These are phyloP conservation scores for Solanum dulcamara DNA, from an alignment of 257 asterid genomes.

Conservation along the genomic window DNA sequence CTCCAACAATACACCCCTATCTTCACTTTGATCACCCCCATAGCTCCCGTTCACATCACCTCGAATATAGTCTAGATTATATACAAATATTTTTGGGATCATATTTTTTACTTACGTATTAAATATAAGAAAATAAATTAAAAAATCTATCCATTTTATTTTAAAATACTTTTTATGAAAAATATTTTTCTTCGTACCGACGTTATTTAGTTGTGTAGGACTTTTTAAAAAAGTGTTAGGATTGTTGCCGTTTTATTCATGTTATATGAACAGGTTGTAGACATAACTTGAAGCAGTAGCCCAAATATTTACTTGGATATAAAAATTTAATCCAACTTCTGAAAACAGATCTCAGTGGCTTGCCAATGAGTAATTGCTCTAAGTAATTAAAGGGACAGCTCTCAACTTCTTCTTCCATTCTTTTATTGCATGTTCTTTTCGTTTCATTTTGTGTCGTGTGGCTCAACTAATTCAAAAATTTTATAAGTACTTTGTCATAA, in stretches of 20 bases:
- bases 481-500: not conserved
- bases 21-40: not conserved
- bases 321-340: not conserved
- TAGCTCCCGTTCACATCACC: not conserved
- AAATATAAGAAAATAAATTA: not conserved
- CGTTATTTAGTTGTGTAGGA: not conserved
- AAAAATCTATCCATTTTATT: no score
- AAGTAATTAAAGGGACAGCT: not conserved
- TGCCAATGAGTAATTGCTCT: not conserved
- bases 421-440: not conserved
- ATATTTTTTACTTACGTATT: not conserved
- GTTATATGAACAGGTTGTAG: not conserved
- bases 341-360: not conserved
- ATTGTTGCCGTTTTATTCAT: not conserved
- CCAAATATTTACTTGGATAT: not conserved
- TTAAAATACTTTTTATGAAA: fast-evolving
- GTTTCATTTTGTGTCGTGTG: not conserved
- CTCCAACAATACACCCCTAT: no score
- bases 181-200: not conserved
- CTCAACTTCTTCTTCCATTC: no score
- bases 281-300: not conserved
- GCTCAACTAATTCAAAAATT: not conserved
- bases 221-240: not conserved
- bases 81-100: not conserved
- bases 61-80: not conserved